A percentile compares a stretch with the other conserved stretches of the same genome.
These are phyloP conservation scores for Grosmannia clavigera DNA, from an alignment of 2,329 filamentous ascomycete genomes.

Conservation along the genomic window DNA sequence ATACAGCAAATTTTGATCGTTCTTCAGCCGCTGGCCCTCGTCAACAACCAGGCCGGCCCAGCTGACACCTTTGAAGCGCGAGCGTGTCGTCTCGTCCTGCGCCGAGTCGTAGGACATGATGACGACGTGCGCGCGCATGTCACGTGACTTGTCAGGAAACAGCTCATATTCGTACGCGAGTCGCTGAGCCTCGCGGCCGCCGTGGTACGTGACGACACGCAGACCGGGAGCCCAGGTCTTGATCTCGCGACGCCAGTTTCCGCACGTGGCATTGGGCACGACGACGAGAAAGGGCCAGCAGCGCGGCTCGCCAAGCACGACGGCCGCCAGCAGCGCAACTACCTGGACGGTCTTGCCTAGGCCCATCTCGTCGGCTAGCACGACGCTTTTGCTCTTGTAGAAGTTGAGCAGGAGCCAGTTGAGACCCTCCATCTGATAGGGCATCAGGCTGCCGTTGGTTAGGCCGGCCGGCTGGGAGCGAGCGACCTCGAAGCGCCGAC, in stretches of 20 bases:
- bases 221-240: conserved; percentile 83
- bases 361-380: conserved; percentile 96
- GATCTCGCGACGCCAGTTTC: conserved; percentile 96
- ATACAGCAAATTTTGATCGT: conserved; percentile 77
- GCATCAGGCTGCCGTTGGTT: conserved; percentile 66
- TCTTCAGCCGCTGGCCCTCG: conserved; percentile 91
- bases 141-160: conserved; percentile 52
- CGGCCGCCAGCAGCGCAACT: conserved; percentile 64
- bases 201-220: conserved; percentile 87
- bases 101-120: conserved; percentile 92
- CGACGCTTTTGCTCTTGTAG: conserved; percentile 69
- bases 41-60: conserved; percentile 90
- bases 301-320: conserved; percentile 53
- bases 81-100: conserved; percentile 54
- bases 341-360: conserved; percentile 95
- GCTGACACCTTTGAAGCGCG: conserved; percentile 55
- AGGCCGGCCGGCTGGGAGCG: conserved; percentile 61
- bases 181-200: conserved; percentile 59
- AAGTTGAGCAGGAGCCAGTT: conserved; percentile 95
- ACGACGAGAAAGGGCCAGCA: conserved; percentile 91
- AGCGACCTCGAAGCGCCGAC: conserved; percentile 55
- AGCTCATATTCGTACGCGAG: conserved; percentile 76
- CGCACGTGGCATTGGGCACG: conserved; percentile 86
- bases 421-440: conserved; percentile 82
- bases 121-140: conserved; percentile 79